phyloP scores from a whole-genome alignment of 163 green algal genomes.

The Chlamydomonas reinhardtii region DNA sequence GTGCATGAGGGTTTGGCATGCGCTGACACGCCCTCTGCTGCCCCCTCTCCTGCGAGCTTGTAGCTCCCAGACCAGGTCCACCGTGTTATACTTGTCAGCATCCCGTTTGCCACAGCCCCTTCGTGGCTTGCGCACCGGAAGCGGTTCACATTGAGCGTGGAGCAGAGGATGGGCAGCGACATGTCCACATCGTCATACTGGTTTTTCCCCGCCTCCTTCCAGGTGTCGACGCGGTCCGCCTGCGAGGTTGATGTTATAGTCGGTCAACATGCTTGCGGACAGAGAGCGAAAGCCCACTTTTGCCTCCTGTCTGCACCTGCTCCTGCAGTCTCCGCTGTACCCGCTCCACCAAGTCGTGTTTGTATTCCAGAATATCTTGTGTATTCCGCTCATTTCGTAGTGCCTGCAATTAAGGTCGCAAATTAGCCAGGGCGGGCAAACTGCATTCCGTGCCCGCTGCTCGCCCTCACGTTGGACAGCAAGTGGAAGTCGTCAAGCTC shows the following conservation, averaged over 20 bases:
- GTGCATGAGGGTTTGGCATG: no score
- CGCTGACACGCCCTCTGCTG: no score
- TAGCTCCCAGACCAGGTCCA: no score
- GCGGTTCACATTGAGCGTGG: constrained; percentile 42
- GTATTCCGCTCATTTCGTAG: constrained; percentile 44
- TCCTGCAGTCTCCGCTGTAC: constrained; percentile 32
- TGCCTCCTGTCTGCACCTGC: constrained; percentile 6
- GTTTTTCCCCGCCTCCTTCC: constrained; percentile 30
- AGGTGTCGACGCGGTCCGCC: constrained; percentile 15
- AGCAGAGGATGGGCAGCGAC: constrained; percentile 42
- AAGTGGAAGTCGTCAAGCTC: constrained; percentile 38
- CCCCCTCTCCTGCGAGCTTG: no score
- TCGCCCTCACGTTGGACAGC: constrained; percentile 19
- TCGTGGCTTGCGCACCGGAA: constrained; percentile 10
- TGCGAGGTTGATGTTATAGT: background rate
- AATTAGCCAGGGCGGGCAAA: background rate
- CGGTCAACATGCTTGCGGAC: no score
- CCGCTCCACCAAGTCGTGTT: constrained; percentile 34
- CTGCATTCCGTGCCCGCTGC: background rate
- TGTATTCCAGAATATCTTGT: constrained; percentile 44
- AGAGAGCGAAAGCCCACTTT: background rate
- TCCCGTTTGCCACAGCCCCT: no score
- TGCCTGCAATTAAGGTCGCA: background rate
- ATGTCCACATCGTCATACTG: constrained; percentile 24
- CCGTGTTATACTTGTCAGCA: no score